Evolutionary conservation across 2,329 filamentous ascomycete genomes (phyloP).

Genomic region (Colletotrichum ledebouriae): DNA sequence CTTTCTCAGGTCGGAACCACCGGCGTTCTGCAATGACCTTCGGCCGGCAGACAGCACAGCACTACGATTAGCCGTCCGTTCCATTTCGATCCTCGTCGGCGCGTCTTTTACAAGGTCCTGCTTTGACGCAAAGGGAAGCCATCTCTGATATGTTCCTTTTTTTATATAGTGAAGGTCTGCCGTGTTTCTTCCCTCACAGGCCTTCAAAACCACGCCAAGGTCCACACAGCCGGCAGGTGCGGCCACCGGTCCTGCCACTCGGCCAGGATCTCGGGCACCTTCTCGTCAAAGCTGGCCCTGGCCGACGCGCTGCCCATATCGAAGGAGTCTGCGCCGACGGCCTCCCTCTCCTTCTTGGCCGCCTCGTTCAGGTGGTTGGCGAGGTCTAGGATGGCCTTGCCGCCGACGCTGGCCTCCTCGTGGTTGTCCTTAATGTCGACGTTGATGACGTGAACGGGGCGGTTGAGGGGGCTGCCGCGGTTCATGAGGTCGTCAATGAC

Average conservation of each 20-base stretch:
- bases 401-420: conserved; percentile 92
- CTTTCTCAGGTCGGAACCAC: no score
- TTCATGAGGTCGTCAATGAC: conserved; percentile 93
- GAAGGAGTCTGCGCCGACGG: conserved; percentile 74
- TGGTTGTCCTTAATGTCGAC: conserved; percentile 99
- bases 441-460: conserved; percentile 97
- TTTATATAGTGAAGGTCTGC: no score
- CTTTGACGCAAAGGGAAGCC: no score
- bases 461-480: conserved; percentile 87
- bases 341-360: conserved; percentile 81
- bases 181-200: background rate
- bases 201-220: conserved; percentile 89
- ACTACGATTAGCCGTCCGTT: background rate
- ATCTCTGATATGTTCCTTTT: no score
- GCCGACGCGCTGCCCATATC: conserved; percentile 76
- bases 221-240: conserved; percentile 91
- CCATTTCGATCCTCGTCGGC: background rate
- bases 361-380: conserved; percentile 86
- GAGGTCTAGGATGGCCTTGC: conserved; percentile 91
- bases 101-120: background rate
- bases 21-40: no score
- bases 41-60: no score
- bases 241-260: conserved; percentile 97
- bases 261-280: conserved; percentile 90
- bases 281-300: conserved; percentile 87